These are phyloP conservation scores for Raphanus raphanistrum DNA, from an alignment of 345 rosid species.

Conservation along the genomic window DNA sequence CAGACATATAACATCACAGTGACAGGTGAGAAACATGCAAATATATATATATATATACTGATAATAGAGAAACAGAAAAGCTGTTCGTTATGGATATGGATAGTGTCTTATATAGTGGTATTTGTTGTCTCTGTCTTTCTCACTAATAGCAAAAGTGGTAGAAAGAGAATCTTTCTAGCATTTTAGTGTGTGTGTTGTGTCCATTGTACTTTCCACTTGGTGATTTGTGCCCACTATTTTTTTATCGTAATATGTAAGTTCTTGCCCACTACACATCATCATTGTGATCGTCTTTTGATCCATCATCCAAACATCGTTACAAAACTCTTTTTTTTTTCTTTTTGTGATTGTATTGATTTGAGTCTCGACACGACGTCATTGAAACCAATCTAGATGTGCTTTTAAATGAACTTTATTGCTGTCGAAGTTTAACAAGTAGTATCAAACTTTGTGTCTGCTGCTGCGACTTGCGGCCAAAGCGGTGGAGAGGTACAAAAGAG, in stretches of 20 bases:
- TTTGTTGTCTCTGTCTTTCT: conserved; percentile 33
- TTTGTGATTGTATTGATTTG: conserved; percentile 6
- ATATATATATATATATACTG: conserved; percentile 13
- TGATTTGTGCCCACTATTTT: conserved; percentile 29
- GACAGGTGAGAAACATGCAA: conserved; percentile 23
- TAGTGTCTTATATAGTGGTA: conserved; percentile 32
- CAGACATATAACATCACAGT: conserved; percentile 30
- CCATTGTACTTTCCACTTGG: conserved; percentile 43
- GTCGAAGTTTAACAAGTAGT: conserved; percentile 5
- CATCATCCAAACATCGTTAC: conserved; percentile 16
- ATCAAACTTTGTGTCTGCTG: conserved; percentile 29
- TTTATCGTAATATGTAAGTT: conserved; percentile 25
- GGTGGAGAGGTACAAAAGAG: conserved; percentile 25
- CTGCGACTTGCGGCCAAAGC: conserved; percentile 30
- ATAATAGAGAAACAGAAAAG: conserved; percentile 33
- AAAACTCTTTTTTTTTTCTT: neutral
- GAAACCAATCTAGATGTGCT: neutral
- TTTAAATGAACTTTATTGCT: conserved; percentile 4
- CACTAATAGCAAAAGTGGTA: conserved; percentile 29
- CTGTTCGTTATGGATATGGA: conserved; percentile 32
- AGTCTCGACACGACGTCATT: neutral
- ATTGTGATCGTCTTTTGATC: conserved; percentile 28
- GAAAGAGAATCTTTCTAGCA: neutral
- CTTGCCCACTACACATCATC: conserved; percentile 29
- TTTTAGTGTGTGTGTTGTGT: neutral